phyloP scores from a whole-genome alignment of 495 filamentous ascomycete genomes.

The Trichoderma orchidacearum region DNA sequence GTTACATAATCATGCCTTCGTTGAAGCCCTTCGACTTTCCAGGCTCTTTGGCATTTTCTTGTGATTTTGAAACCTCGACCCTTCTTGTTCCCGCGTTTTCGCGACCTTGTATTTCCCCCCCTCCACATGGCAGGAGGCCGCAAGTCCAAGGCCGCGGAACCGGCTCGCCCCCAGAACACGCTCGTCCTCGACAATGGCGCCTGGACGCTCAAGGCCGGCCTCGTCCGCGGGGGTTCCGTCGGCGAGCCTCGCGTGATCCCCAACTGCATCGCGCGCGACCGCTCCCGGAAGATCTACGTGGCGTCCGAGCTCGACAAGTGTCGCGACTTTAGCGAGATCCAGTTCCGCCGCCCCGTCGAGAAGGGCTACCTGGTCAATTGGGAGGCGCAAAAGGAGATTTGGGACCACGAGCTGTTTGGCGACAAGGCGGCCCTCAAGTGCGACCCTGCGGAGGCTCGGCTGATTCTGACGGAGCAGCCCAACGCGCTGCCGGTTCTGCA shows the following conservation, averaged over 20 bases:
- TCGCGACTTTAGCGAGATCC: constrained; percentile 78
- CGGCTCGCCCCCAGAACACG: constrained; percentile 44
- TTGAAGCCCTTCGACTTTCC: no score
- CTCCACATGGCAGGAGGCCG: constrained; percentile 28
- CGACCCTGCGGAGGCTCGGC: constrained; percentile 65
- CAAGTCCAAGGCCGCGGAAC: constrained; percentile 26
- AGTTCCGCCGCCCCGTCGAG: constrained; percentile 81
- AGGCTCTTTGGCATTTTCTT: no score
- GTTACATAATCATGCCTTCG: no score
- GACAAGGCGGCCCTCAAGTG: constrained; percentile 51
- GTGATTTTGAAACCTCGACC: no score
- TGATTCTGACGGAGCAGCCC: constrained; percentile 83
- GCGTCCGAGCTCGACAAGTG: constrained; percentile 70
- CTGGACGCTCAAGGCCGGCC: constrained; percentile 87
- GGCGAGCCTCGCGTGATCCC: constrained; percentile 60
- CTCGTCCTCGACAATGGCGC: constrained; percentile 92
- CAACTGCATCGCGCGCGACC: constrained; percentile 77
- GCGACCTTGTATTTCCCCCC: neutral
- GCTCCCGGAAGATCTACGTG: constrained; percentile 63
- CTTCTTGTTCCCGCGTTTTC: neutral
- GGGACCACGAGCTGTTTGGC: constrained; percentile 83
- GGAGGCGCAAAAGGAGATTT: constrained; percentile 92
- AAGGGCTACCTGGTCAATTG: constrained; percentile 94
- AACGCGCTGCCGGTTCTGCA: constrained; percentile 72
- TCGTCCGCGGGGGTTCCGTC: constrained; percentile 33